Base-by-base conservation (phyloP, 345 rosid species). In the Linum trigynum region DNA sequence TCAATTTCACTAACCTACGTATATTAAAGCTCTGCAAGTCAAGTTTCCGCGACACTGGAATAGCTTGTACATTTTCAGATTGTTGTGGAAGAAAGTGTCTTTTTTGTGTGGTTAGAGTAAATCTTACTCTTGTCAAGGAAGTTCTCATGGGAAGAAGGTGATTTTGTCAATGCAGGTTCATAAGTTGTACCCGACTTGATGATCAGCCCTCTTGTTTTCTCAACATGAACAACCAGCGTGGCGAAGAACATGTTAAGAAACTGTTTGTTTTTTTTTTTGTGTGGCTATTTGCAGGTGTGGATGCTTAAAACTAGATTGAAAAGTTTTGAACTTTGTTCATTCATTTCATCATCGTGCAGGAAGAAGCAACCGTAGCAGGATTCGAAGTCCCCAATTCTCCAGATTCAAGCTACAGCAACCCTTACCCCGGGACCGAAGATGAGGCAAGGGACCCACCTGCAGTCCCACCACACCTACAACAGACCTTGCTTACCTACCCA, bases 321-420 rank as follows among this genome's bases (percentile, higher is more conserved):
- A 9, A 2, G 14, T 1, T 15, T 9, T 12, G 9, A 48, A 17
- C 11, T 17, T 41, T 7, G 57, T 15, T 15, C 23, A 63, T 57
- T 5, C 2, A 51, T 48, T 23, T 23, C 32, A 23, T 23, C 0
- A 37, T 67, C 74, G 4, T 72, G 72, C 83, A 89, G 97, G 97
- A 89, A 68, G 87, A 81, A 74, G 75, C 79, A 65, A 87, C 86
- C 9, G 99, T 89, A 37, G 81, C 12, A 59, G 99, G 99, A 61
- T 95, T 95, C 62, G 97, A 95, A 73, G 88, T 84, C 61, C 96
- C 97, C 35, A 69, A 70, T 53, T 95, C 99, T 5, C 99, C 99
- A 0, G 99, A 85, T 74, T 87, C 95, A 40, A 91, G 97, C 76
- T 95, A 95, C 82, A 85, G 79, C 81, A 89, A 85, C 62, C 75